Base-by-base conservation (phyloP, 768 basidiomycete genomes). In the Brasilioporus rufonigricans region DNA sequence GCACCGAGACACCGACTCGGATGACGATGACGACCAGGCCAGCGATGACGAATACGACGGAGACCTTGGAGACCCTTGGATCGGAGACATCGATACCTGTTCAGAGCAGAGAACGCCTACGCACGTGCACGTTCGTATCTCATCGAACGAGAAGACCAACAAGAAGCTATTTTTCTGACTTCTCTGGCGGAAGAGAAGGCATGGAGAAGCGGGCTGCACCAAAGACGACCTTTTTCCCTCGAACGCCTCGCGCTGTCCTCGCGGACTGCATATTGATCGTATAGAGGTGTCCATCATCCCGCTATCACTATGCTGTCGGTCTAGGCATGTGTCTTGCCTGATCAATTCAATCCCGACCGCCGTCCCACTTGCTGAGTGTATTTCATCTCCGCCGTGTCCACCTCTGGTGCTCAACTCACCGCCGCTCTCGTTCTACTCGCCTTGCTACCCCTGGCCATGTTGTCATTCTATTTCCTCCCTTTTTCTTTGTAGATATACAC, bases 31-130 rank as follows among this genome's bases (percentile, higher is more conserved):
- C 27, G 57, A 29, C 27, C 38, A 43, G 24, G 64, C 55, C 18
- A 53, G 61, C 40, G 61, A 57, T 13, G 57, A 58, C 16, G 68
- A 62, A 44, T 88, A 81, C 59, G 87, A 86, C 46, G 87, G 85
- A 68, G 85, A 91, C 52, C 83, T 86, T 46, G 91, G 91, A 1
- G 96, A 99, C 67, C 80, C 86, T 60, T 99, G 97, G 97, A 65
- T 99, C 56, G 84, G 81, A 75, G 74, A 70, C 56, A 84, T 98
- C 61, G 77, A 73, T 40, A 74, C 85, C 21, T 96, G 93, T 68
- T 85, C 87, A 23, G 64, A 44, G 48, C 78, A 76, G n/a, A 69
- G 70, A 9, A 55, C 57, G 16, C 79, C 81, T 32, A 71, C 70
- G 26, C 92, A 94, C 71, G 66, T 74, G 47, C 92, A 94, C 71